phyloP scores from a whole-genome alignment of 2,329 filamentous ascomycete species.

The Colletotrichum navitas region DNA sequence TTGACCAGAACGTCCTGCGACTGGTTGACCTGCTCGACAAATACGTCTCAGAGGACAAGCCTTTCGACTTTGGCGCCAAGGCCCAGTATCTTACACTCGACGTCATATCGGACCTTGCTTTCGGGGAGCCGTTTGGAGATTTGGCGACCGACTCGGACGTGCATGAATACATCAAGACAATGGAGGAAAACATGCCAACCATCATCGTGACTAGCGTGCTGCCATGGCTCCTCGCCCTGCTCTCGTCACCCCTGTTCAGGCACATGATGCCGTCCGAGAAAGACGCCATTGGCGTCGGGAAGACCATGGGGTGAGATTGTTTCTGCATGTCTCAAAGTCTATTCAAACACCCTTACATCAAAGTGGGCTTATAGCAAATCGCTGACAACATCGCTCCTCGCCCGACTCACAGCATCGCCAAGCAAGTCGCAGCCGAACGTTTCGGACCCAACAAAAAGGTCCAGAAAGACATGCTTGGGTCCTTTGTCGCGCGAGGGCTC shows the following conservation, averaged over 20 bases:
- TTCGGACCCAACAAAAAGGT: conserved; percentile 58
- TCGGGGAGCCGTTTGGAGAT: conserved; percentile 63
- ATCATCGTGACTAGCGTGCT: conserved; percentile 59
- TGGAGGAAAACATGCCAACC: conserved; percentile 58
- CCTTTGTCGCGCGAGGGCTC: conserved; percentile 56
- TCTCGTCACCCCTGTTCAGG: conserved; percentile 57
- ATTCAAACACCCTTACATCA: not conserved
- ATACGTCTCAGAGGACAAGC: conserved; percentile 55
- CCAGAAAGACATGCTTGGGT: conserved; percentile 65
- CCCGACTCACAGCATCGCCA: conserved; percentile 53
- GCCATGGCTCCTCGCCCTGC: conserved; percentile 55
- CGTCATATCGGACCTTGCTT: conserved; percentile 64
- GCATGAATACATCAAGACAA: conserved; percentile 60
- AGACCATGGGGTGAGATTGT: conserved; percentile 60
- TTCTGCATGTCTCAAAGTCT: not conserved
- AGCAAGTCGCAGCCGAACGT: conserved; percentile 59
- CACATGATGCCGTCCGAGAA: conserved; percentile 56
- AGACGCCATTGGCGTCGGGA: conserved; percentile 54
- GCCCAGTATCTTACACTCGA: conserved; percentile 67
- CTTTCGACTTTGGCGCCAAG: conserved; percentile 61
- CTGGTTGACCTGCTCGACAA: conserved; percentile 59
- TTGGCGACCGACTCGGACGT: conserved; percentile 60
- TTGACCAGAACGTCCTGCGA: conserved; percentile 61
- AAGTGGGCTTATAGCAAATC: not conserved
- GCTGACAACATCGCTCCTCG: not conserved